Percentiles rank a stretch among this genome's conserved stretches.
Evolutionary conservation across 2,329 filamentous ascomycete genomes (phyloP).

Genomic region (Cercospora sp.): DNA sequence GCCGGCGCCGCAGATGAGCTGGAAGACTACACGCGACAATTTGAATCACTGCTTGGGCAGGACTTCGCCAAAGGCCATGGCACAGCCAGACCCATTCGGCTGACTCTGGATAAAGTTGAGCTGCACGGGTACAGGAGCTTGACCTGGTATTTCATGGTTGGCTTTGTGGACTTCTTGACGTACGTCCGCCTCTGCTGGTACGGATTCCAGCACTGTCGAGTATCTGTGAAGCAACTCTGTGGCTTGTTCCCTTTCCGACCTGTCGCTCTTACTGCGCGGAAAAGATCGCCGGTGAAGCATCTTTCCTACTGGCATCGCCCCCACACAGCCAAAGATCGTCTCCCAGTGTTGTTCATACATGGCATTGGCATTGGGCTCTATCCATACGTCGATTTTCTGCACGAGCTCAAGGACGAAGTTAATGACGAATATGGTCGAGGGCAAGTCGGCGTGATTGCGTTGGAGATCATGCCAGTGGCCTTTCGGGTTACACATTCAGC

Average conservation of each 20-base stretch:
- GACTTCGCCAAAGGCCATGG: constrained; percentile 57
- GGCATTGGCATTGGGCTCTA: constrained; percentile 63
- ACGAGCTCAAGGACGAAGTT: constrained; percentile 13
- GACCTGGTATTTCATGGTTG: constrained; percentile 22
- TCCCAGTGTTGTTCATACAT: constrained; percentile 68
- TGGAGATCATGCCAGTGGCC: constrained; percentile 65
- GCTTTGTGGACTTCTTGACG: constrained; percentile 19
- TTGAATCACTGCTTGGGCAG: constrained; percentile 53
- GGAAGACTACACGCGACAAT: constrained; percentile 54
- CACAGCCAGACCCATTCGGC: constrained; percentile 56
- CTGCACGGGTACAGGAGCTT: constrained; percentile 43
- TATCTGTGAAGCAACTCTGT: constrained; percentile 32
- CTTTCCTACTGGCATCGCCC: constrained; percentile 63
- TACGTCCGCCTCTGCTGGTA: constrained; percentile 30
- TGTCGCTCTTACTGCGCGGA: constrained; percentile 49
- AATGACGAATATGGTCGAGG: constrained; percentile 28
- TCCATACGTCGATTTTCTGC: constrained; percentile 51
- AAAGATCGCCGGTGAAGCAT: constrained; percentile 50
- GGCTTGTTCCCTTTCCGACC: constrained; percentile 56
- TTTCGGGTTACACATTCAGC: constrained; percentile 60
- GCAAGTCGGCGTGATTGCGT: constrained; percentile 60
- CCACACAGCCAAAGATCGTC: constrained; percentile 58
- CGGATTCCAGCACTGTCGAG: constrained; percentile 58
- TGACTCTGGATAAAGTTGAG: constrained; percentile 63
- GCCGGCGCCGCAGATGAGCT: constrained; percentile 55